phyloP scores from a whole-genome alignment of 345 rosid genomes.

The Lepidium sativum region DNA sequence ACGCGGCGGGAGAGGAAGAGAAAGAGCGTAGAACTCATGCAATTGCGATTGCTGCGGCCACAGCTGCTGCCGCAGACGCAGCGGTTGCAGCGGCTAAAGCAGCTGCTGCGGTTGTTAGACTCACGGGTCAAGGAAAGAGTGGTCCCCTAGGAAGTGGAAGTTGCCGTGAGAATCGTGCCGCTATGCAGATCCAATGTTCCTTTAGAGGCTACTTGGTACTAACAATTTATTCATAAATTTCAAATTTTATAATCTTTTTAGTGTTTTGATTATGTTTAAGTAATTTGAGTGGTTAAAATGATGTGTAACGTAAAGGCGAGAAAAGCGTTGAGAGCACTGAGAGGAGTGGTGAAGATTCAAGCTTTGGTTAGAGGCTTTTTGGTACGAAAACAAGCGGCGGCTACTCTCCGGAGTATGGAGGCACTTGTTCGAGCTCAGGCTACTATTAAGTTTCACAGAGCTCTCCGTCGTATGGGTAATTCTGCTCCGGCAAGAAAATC shows the following conservation, averaged over 20 bases:
- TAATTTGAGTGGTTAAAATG: background rate
- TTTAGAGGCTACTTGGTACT: constrained; percentile 69
- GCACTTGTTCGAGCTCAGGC: constrained; percentile 76
- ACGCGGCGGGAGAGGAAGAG: constrained; percentile 35
- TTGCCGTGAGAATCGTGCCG: constrained; percentile 36
- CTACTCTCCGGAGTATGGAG: constrained; percentile 68
- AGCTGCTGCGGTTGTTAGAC: constrained; percentile 47
- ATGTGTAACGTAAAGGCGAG: constrained; percentile 36
- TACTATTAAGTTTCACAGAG: constrained; percentile 40
- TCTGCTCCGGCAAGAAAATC: constrained; percentile 42
- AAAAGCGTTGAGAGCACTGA: constrained; percentile 61
- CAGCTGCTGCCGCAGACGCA: constrained; percentile 66
- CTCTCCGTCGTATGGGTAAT: constrained; percentile 20
- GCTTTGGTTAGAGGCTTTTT: constrained; percentile 67
- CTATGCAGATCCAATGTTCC: constrained; percentile 55
- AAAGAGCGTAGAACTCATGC: constrained; percentile 56
- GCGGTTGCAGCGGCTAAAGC: constrained; percentile 62
- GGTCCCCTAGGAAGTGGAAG: constrained; percentile 30
- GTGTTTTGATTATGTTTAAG: background rate
- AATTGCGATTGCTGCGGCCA: constrained; percentile 60
- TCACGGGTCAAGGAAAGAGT: constrained; percentile 42
- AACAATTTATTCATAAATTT: background rate
- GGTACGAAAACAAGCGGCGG: constrained; percentile 62
- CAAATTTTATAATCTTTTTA: background rate
- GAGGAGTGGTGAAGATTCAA: constrained; percentile 72